phyloP scores from a whole-genome alignment of 1,139 yeast genomes.

The Sugiyamaella xylanicola region DNA sequence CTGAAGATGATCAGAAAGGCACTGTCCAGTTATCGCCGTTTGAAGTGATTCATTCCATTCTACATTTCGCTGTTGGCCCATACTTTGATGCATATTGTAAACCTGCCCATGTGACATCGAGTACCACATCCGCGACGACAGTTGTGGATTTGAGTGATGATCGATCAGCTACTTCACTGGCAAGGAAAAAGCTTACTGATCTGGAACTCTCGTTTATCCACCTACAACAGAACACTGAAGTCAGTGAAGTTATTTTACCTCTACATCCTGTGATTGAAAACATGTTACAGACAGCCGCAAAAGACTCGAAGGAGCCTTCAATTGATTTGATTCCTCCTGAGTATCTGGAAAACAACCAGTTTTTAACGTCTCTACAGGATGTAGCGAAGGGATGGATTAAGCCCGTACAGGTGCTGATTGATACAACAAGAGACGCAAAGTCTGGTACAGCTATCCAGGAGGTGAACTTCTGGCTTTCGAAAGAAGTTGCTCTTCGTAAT shows the following conservation, averaged over 20 bases:
- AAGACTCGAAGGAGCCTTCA: conserved; percentile 26
- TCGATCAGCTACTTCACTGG: conserved; percentile 32
- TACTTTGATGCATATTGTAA: conserved; percentile 51
- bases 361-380: conserved; percentile 66
- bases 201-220: conserved; percentile 68
- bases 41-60: conserved; percentile 60
- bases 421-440: conserved; percentile 51
- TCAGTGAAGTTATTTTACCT: conserved; percentile 60
- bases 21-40: conserved; percentile 41
- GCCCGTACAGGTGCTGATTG: conserved; percentile 61
- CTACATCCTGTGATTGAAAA: conserved; percentile 57
- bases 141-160: conserved; percentile 11
- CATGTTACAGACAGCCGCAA: conserved; percentile 43
- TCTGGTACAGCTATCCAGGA: conserved; percentile 71
- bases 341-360: conserved; percentile 52
- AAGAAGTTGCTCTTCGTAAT: conserved; percentile 62
- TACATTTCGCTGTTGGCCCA: conserved; percentile 58
- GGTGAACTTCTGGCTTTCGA: conserved; percentile 74
- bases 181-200: conserved; percentile 63
- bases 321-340: conserved; percentile 43
- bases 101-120: conserved; percentile 24
- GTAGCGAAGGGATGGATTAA: conserved; percentile 74
- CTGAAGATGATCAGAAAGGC: not conserved
- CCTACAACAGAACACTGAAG: conserved; percentile 65
- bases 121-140: not conserved